phyloP scores from a whole-genome alignment of 2,329 filamentous ascomycete genomes.

The Stromatinia cepivora region DNA sequence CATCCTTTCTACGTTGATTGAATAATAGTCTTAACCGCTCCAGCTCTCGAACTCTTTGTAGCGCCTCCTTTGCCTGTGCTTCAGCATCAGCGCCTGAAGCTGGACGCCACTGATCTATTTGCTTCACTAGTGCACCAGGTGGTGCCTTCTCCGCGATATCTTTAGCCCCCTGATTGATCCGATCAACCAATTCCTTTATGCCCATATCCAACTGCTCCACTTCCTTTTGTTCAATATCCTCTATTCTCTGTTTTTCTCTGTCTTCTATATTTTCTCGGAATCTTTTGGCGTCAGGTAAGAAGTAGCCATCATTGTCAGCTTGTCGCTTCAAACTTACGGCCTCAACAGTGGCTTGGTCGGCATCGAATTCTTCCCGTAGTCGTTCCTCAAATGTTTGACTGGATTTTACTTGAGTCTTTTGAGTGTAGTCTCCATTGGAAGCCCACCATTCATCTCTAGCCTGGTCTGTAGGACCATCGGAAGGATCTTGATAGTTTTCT shows the following conservation, averaged over 20 bases:
- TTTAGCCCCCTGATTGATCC: neutral
- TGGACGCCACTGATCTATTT: neutral
- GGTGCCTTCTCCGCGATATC: neutral
- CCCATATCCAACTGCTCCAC: neutral
- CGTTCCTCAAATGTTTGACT: neutral
- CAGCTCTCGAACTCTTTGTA: conserved; percentile 3
- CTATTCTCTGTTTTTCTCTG: neutral
- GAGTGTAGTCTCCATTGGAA: neutral
- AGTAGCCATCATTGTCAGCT: conserved; percentile 8
- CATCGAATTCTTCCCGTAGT: neutral
- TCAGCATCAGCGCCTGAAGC: neutral
- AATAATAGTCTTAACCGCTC: neutral
- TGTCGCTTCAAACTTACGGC: conserved; percentile 10
- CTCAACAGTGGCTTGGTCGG: neutral
- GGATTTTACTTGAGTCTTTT: neutral
- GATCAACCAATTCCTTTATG: neutral
- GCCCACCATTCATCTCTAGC: neutral
- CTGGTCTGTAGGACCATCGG: neutral
- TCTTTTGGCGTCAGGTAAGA: conserved; percentile 13
- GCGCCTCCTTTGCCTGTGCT: neutral
- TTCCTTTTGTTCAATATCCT: neutral
- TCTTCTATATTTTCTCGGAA: conserved; percentile 5
- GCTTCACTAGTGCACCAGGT: neutral
- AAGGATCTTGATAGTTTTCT: neutral
- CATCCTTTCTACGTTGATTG: neutral